Evolutionary conservation across 1,284 basidiomycete genomes (phyloP).

Genomic region (Neolentinus lepideus): DNA sequence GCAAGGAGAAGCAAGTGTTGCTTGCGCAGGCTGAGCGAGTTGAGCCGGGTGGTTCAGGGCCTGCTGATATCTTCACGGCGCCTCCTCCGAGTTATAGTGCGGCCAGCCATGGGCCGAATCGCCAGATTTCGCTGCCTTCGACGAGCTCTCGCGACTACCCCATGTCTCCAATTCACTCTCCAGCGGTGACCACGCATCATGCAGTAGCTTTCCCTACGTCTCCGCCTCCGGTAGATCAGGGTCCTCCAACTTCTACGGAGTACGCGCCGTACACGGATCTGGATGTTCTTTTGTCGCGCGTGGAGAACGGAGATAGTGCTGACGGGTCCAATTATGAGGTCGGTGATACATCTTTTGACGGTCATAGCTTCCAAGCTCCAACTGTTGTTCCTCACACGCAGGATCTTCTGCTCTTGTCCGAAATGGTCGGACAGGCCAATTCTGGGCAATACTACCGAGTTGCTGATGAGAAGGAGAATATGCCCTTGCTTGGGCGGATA

Average conservation of each 20-base stretch:
- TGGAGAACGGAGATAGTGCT: background rate
- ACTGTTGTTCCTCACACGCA: background rate
- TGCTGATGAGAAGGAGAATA: background rate
- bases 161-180: background rate
- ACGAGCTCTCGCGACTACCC: background rate
- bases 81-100: background rate
- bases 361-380: background rate
- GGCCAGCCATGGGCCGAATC: background rate
- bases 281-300: background rate
- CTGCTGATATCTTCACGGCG: background rate
- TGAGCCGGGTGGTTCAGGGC: background rate
- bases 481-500: conserved; percentile 51
- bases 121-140: background rate
- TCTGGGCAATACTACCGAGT: background rate
- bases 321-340: background rate
- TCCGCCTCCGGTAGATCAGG: background rate
- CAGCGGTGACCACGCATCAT: background rate
- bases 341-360: background rate
- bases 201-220: background rate
- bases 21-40: background rate
- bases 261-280: background rate
- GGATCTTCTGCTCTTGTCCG: background rate
- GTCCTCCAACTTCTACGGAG: background rate
- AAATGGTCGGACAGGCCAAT: background rate
- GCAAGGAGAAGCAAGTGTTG: background rate